phyloP scores from a whole-genome alignment of 2,329 filamentous ascomycete species.

The Cyphellophora europaea region DNA sequence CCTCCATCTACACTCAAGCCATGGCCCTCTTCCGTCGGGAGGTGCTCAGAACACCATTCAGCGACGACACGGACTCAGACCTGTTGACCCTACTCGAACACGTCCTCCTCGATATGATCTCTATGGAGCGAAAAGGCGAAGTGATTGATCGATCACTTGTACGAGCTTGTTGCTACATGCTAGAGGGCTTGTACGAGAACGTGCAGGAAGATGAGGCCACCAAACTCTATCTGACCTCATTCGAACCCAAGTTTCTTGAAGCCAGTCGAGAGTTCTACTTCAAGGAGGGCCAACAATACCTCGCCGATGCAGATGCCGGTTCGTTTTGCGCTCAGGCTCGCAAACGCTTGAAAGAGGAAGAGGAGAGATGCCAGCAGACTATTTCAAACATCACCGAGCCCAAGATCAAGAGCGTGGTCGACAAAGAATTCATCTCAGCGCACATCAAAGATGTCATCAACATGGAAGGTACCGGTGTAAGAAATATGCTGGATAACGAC shows the following conservation, averaged over 20 bases:
- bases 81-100: slow-evolving; percentile 68
- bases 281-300: slow-evolving; percentile 61
- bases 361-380: slow-evolving; percentile 72
- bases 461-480: slow-evolving; percentile 75
- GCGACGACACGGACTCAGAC: slow-evolving; percentile 29
- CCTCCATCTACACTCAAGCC: slow-evolving; percentile 72
- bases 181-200: slow-evolving; percentile 78
- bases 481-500: slow-evolving; percentile 87
- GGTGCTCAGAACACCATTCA: slow-evolving; percentile 58
- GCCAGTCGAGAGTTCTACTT: slow-evolving; percentile 67
- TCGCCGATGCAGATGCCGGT: slow-evolving; percentile 70
- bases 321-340: slow-evolving; percentile 72
- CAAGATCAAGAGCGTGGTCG: slow-evolving; percentile 69
- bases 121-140: slow-evolving; percentile 85
- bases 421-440: slow-evolving; percentile 66
- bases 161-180: slow-evolving; percentile 77
- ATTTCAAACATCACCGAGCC: slow-evolving; percentile 62
- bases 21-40: slow-evolving; percentile 85
- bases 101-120: slow-evolving; percentile 81
- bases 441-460: slow-evolving; percentile 75
- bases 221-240: slow-evolving; percentile 74
- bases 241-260: slow-evolving; percentile 68
- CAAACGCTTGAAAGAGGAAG: slow-evolving; percentile 68
- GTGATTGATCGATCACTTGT: slow-evolving; percentile 76
- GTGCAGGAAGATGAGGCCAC: slow-evolving; percentile 67